Conservation (phyloP, 2,329 filamentous ascomycete species). For the Colletotrichum tofieldiae region DNA sequence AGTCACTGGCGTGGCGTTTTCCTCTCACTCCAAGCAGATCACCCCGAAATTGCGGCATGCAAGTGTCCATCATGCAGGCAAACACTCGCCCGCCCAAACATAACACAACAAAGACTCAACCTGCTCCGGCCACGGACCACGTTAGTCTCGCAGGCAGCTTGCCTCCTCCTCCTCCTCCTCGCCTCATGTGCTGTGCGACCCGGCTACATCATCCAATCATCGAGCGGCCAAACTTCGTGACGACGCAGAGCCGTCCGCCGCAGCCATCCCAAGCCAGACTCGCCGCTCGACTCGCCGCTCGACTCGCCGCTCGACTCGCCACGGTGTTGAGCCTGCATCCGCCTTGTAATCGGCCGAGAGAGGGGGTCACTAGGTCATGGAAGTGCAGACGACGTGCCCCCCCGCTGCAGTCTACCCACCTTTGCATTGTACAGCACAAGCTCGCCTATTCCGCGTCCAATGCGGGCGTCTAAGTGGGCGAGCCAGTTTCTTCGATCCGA, state of each 20-base stretch:
- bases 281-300: conserved; percentile 2
- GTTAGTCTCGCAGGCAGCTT: not conserved
- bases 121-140: conserved; percentile 3
- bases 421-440: conserved; percentile 19
- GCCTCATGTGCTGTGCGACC: not conserved
- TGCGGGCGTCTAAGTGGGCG: conserved; percentile 13
- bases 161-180: not conserved
- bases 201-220: conserved; percentile 8
- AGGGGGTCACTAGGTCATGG: not conserved
- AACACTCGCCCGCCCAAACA: conserved; percentile 20
- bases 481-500: conserved; percentile 7
- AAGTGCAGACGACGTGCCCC: not conserved
- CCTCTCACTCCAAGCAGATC: not conserved
- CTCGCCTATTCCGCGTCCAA: conserved; percentile 2
- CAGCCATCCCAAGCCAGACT: not conserved
- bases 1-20: not conserved
- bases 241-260: not conserved
- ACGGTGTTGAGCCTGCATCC: conserved; percentile 14
- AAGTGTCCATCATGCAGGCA: conserved; percentile 22
- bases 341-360: conserved; percentile 24
- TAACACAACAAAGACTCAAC: not conserved
- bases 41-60: conserved; percentile 27
- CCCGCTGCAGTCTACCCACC: conserved; percentile 3
- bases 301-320: conserved; percentile 3
- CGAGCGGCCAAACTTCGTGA: not conserved